Conservation (phyloP, 2,329 filamentous ascomycete genomes). For the Clonostachys rosea region DNA sequence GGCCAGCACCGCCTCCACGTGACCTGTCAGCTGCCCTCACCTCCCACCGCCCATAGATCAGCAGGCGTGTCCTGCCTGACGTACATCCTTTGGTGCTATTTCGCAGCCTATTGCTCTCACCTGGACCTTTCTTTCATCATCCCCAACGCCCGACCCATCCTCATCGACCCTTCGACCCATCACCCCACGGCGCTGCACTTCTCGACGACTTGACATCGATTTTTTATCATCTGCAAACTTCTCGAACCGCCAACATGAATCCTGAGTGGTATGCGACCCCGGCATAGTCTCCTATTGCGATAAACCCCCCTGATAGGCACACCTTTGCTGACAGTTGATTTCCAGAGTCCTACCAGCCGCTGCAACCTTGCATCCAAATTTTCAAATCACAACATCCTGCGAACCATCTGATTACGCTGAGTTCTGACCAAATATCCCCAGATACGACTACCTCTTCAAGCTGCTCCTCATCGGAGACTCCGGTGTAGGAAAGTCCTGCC, state of each 20-base stretch:
- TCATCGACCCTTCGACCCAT: constrained; percentile 1
- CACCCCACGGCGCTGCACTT: neutral
- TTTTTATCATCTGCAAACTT: constrained; percentile 2
- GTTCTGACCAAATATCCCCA: constrained; percentile 30
- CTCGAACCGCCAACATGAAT: constrained; percentile 64
- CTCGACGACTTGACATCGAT: neutral
- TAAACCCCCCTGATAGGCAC: constrained; percentile 4
- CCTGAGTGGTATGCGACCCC: constrained; percentile 75
- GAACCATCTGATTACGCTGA: neutral
- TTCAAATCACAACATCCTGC: neutral
- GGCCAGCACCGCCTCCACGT: neutral
- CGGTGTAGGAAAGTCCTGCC: constrained; percentile 99
- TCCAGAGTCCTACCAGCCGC: constrained; percentile 5
- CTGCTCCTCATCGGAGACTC: constrained; percentile 99
- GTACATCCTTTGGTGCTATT: neutral
- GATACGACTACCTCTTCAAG: constrained; percentile 99
- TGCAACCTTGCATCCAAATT: constrained; percentile 20
- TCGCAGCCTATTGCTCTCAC: neutral
- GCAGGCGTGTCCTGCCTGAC: constrained; percentile 3
- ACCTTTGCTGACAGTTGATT: constrained; percentile 2
- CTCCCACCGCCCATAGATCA: constrained; percentile 2
- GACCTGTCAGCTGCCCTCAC: neutral
- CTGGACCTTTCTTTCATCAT: constrained; percentile 1
- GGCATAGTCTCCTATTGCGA: constrained; percentile 20
- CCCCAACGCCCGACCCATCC: neutral